Conservation (phyloP, 2,329 filamentous ascomycete species). For the Mycogone perniciosa region DNA sequence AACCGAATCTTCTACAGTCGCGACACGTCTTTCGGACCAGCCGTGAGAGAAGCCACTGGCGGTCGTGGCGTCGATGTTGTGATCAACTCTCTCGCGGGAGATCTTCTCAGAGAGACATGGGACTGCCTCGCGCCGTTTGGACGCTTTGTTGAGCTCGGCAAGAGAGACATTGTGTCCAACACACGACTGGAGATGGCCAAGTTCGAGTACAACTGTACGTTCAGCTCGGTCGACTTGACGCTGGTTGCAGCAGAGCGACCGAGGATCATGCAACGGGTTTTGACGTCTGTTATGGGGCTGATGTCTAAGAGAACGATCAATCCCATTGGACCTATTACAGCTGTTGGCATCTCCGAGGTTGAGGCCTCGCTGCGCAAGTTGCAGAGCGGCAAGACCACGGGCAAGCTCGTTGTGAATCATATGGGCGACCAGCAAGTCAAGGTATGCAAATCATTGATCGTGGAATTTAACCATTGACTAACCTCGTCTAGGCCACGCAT, state of each 20-base stretch:
- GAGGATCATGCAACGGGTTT: constrained; percentile 32
- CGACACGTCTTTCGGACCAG: constrained; percentile 18
- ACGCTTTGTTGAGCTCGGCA: constrained; percentile 40
- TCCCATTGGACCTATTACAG: constrained; percentile 30
- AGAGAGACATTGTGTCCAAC: constrained; percentile 32
- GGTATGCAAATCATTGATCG: neutral
- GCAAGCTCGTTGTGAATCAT: constrained; percentile 40
- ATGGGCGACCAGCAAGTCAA: constrained; percentile 36
- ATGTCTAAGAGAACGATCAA: constrained; percentile 29
- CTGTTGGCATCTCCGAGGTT: constrained; percentile 33
- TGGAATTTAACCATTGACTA: no score
- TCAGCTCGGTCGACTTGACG: constrained; percentile 40
- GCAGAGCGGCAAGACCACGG: constrained; percentile 30
- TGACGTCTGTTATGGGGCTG: constrained; percentile 31
- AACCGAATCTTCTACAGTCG: constrained; percentile 25
- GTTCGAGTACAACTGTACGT: constrained; percentile 41
- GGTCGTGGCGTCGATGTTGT: constrained; percentile 63
- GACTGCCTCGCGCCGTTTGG: constrained; percentile 38
- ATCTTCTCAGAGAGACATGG: constrained; percentile 37
- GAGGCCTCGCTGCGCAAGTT: constrained; percentile 31
- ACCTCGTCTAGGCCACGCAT: constrained; percentile 15
- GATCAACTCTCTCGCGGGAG: constrained; percentile 45
- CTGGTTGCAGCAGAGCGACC: constrained; percentile 37
- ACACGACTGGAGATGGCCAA: constrained; percentile 42
- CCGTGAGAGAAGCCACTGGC: constrained; percentile 19